Conservation (phyloP, 1,284 basidiomycete genomes). For the Takashimella koratensis region DNA sequence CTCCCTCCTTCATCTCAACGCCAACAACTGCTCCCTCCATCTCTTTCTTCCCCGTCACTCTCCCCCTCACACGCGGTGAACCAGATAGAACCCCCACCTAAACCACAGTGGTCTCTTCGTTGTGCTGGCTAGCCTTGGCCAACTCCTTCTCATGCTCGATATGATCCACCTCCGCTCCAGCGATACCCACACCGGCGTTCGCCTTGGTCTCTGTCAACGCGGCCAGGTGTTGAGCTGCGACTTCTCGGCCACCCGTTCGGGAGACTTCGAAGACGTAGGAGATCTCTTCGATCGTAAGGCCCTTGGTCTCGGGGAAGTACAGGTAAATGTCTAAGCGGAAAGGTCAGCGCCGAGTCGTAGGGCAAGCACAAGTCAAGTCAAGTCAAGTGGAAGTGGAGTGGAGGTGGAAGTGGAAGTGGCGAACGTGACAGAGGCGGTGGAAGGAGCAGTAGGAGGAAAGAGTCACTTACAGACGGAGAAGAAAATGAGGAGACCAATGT, state of each 20-base stretch:
- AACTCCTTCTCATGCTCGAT: neutral
- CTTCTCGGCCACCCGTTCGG: neutral
- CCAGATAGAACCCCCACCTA: no score
- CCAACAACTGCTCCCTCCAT: no score
- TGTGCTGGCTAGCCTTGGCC: no score
- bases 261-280: neutral
- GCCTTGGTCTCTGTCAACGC: neutral
- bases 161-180: neutral
- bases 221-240: neutral
- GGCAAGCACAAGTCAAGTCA: neutral
- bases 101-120: no score
- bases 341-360: neutral
- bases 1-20: no score
- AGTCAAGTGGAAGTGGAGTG: no score
- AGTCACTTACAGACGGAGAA: constrained; percentile 9
- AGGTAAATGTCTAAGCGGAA: constrained; percentile 10
- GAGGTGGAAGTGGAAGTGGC: no score
- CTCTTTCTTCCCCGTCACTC: no score
- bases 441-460: no score
- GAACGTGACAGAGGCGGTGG: no score
- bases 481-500: constrained; percentile 18
- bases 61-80: no score
- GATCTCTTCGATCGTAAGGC: neutral
- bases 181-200: no score
- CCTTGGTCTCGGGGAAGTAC: constrained; percentile 26